phyloP scores from a whole-genome alignment of 768 basidiomycete genomes.

The Lactarius akahatsu region DNA sequence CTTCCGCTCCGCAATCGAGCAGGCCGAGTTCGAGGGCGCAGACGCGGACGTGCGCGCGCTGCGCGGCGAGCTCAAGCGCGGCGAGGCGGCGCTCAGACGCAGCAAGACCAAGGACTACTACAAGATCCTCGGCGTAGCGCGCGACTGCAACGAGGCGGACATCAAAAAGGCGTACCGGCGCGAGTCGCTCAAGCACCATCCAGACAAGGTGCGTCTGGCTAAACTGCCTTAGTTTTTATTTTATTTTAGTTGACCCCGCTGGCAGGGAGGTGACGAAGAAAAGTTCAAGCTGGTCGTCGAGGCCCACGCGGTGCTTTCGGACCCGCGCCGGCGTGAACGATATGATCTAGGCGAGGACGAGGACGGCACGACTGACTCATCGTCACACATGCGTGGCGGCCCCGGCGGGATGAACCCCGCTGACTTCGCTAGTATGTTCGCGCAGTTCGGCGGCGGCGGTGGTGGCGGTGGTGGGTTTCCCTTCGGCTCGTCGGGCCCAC shows the following conservation, averaged over 20 bases:
- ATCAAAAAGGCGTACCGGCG: conserved; percentile 91
- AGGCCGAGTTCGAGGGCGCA: conserved; percentile 61
- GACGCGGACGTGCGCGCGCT: conserved; percentile 64
- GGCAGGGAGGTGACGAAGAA: conserved; percentile 89
- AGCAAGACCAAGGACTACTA: conserved; percentile 92
- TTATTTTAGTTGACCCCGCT: neutral
- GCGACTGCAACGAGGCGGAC: conserved; percentile 64
- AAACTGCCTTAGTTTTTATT: neutral
- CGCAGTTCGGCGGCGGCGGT: conserved; percentile 22
- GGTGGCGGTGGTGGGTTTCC: conserved; percentile 14
- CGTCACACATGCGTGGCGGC: conserved; percentile 29
- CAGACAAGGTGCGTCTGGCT: conserved; percentile 61
- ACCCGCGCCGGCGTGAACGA: conserved; percentile 65
- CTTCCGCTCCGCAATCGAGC: conserved; percentile 77
- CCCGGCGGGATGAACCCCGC: conserved; percentile 40
- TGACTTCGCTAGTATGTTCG: conserved; percentile 28
- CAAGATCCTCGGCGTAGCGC: conserved; percentile 64
- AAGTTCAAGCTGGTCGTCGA: conserved; percentile 91
- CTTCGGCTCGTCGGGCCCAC: conserved; percentile 9
- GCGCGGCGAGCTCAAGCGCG: conserved; percentile 69
- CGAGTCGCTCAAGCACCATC: conserved; percentile 83
- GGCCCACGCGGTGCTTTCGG: conserved; percentile 79
- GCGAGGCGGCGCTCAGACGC: conserved; percentile 76
- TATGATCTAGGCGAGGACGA: conserved; percentile 85
- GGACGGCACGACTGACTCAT: conserved; percentile 52